These are phyloP conservation scores for Dryas integrifolia DNA, from an alignment of 331 rosid species.

Conservation along the genomic window DNA sequence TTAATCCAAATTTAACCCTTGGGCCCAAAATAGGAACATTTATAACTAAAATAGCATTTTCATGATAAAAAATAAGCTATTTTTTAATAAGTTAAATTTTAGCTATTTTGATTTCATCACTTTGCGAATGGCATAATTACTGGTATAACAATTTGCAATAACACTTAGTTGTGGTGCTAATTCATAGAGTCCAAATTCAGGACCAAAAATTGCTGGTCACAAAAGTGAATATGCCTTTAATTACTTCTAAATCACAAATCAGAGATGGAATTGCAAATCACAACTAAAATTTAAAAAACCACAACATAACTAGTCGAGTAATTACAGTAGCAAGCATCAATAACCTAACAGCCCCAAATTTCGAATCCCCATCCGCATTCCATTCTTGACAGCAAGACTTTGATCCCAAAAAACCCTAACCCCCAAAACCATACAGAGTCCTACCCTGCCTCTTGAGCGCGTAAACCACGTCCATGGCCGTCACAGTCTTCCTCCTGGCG, in stretches of 20 bases:
- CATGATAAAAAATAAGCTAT: no score
- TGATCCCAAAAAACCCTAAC: conserved; percentile 6
- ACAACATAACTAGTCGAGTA: conserved; percentile 1
- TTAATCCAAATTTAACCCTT: no score
- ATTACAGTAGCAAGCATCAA: not conserved
- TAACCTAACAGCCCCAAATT: not conserved
- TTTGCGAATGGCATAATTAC: no score
- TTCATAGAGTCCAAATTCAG: no score
- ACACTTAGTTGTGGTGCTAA: no score
- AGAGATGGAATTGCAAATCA: conserved; percentile 2
- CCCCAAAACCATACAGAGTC: conserved; percentile 40
- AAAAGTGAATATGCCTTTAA: not conserved
- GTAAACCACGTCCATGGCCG: conserved; percentile 49
- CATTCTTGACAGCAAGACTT: conserved; percentile 45
- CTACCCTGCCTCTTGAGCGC: conserved; percentile 47
- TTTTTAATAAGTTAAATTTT: no score
- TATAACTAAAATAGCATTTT: no score
- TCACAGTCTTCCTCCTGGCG: conserved; percentile 48
- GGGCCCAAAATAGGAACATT: no score
- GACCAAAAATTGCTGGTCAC: not conserved
- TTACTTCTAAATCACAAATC: conserved; percentile 5
- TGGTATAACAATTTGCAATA: no score
- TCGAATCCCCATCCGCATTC: not conserved
- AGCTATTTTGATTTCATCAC: no score
- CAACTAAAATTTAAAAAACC: not conserved